These are phyloP conservation scores for Hanseniaspora occidentalis DNA, from an alignment of 805 yeast genomes.

Conservation along the genomic window DNA sequence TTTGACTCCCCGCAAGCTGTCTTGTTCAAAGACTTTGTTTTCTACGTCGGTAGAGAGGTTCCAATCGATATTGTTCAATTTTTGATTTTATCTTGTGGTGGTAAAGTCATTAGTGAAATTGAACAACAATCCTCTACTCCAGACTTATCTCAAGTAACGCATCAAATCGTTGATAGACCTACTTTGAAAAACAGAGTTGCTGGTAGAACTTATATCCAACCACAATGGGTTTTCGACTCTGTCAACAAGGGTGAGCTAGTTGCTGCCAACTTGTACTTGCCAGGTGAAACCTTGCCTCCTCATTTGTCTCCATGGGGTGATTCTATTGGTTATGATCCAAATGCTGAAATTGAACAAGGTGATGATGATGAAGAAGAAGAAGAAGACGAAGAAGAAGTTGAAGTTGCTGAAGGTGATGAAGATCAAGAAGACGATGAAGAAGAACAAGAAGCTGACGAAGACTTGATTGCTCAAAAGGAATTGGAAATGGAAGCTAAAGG, in stretches of 20 bases:
- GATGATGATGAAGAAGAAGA: constrained; percentile 34
- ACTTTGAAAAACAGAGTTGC: constrained; percentile 61
- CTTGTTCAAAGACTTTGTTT: constrained; percentile 62
- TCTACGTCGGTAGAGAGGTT: constrained; percentile 90
- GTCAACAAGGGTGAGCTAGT: constrained; percentile 65
- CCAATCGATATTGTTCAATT: constrained; percentile 86
- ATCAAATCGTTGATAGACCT: constrained; percentile 92
- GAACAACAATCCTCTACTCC: constrained; percentile 43
- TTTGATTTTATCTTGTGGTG: constrained; percentile 76
- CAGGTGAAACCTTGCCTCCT: constrained; percentile 93
- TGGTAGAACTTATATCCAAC: constrained; percentile 90
- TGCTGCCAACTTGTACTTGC: constrained; percentile 73
- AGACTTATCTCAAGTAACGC: constrained; percentile 65
- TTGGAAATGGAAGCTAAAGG: constrained; percentile 87
- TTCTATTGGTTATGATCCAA: constrained; percentile 80
- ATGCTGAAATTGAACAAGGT: constrained; percentile 30
- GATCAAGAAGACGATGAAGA: constrained; percentile 37
- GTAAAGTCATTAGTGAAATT: constrained; percentile 73
- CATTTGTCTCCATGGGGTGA: constrained; percentile 99
- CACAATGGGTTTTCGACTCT: constrained; percentile 95
- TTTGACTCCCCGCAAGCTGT: constrained; percentile 46
- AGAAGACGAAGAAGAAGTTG: constrained; percentile 38
- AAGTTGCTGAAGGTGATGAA: constrained; percentile 41
- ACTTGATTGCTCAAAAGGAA: constrained; percentile 58
- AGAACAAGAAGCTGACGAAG: constrained; percentile 48